Percentiles rank a stretch among this genome's conserved stretches.
Conservation (phyloP, 2,329 filamentous ascomycete species). For the Nemania sp. region DNA sequence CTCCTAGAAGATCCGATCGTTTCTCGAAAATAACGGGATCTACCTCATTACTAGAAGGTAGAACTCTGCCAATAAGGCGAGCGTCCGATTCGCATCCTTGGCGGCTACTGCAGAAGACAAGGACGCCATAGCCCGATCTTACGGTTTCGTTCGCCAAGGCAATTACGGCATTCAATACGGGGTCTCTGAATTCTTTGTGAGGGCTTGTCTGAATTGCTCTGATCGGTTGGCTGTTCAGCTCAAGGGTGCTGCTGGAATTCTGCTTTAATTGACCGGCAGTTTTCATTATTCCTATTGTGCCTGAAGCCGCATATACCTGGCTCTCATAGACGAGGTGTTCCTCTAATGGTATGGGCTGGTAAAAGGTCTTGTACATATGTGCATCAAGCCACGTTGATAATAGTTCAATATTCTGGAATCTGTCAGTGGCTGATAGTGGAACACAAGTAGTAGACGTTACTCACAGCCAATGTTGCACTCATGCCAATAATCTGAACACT, state of each 20-base stretch:
- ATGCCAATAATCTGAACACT: constrained; percentile 79
- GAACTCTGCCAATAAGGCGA: constrained; percentile 73
- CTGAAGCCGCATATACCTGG: constrained; percentile 71
- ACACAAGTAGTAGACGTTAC: constrained; percentile 42
- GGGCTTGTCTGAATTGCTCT: constrained; percentile 66
- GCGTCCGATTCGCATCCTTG: constrained; percentile 75
- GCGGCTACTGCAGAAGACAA: constrained; percentile 80
- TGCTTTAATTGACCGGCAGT: constrained; percentile 65
- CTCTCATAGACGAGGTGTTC: constrained; percentile 81
- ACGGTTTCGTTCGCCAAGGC: constrained; percentile 77
- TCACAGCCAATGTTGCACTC: constrained; percentile 81
- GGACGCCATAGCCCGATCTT: constrained; percentile 73
- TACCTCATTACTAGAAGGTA: constrained; percentile 65
- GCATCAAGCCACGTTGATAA: constrained; percentile 77
- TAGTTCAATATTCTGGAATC: constrained; percentile 73
- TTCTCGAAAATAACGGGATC: constrained; percentile 64
- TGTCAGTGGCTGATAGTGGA: constrained; percentile 27
- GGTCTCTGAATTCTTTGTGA: constrained; percentile 72
- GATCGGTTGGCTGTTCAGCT: constrained; percentile 54
- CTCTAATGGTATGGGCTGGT: constrained; percentile 79
- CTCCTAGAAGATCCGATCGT: constrained; percentile 72
- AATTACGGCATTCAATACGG: constrained; percentile 77
- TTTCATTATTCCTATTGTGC: constrained; percentile 68
- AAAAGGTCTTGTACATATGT: constrained; percentile 78
- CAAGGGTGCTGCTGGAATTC: constrained; percentile 51